Conservation (phyloP, 163 green algal genomes). For the Scenedesmus sp. region DNA sequence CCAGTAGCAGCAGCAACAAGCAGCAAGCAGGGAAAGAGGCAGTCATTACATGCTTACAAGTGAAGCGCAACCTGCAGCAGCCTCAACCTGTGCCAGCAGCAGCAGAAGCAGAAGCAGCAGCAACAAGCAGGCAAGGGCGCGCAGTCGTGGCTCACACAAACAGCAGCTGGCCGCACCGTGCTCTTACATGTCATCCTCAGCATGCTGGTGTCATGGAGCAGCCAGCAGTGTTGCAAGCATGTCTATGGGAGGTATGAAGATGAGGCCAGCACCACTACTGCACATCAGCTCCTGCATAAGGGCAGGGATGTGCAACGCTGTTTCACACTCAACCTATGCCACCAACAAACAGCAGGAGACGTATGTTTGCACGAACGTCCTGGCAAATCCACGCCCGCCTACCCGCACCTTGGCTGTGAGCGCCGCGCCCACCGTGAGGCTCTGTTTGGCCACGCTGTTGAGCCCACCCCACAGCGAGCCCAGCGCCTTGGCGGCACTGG, state of each 20-base stretch:
- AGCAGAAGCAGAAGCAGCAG: not conserved
- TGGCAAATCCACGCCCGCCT: not conserved
- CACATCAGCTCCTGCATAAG: not conserved
- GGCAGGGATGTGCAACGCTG: too few species aligned
- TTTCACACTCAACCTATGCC: not conserved
- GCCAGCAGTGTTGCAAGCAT: too few species aligned
- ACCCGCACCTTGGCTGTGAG: conserved; percentile 33
- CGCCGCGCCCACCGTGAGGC: conserved; percentile 6
- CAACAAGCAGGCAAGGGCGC: not conserved
- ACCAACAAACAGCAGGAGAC: not conserved
- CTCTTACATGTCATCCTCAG: too few species aligned
- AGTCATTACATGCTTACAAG: too few species aligned
- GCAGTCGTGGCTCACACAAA: too few species aligned
- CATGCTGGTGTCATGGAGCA: too few species aligned
- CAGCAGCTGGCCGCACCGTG: not conserved
- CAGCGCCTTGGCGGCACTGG: conserved; percentile 61
- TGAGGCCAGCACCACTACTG: too few species aligned
- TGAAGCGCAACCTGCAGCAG: not conserved
- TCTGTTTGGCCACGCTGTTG: conserved; percentile 47
- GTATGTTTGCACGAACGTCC: too few species aligned
- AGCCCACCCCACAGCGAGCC: conserved; percentile 62
- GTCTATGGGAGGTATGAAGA: not conserved
- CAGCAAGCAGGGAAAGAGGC: not conserved
- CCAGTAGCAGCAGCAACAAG: not conserved
- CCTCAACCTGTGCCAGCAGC: not conserved